phyloP scores from a whole-genome alignment of 2,329 filamentous ascomycete genomes.

The Penicillium hordei region DNA sequence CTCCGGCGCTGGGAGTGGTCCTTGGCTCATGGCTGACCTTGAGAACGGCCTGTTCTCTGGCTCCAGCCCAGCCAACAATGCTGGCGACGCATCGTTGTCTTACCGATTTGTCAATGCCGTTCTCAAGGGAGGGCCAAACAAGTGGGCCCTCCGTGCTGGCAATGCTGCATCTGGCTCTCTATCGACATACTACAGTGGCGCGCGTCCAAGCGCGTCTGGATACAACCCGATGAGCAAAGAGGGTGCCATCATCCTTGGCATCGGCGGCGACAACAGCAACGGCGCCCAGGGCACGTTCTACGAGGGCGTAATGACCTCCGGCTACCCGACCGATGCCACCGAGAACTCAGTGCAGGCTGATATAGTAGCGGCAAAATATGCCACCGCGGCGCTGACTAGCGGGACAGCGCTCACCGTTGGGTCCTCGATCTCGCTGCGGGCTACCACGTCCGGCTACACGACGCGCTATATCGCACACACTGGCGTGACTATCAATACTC shows the following conservation, averaged over 20 bases:
- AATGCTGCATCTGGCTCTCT: constrained; percentile 56
- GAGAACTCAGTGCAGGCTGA: constrained; percentile 61
- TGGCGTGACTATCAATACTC: constrained; percentile 53
- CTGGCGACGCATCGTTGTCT: constrained; percentile 53
- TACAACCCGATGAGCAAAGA: constrained; percentile 66
- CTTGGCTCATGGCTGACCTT: constrained; percentile 69
- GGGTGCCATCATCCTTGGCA: constrained; percentile 67
- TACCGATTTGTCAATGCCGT: constrained; percentile 58
- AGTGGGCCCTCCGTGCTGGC: constrained; percentile 61
- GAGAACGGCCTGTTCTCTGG: constrained; percentile 68
- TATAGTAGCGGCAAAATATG: constrained; percentile 61
- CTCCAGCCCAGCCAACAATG: constrained; percentile 46
- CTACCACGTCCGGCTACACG: constrained; percentile 56
- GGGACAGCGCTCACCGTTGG: constrained; percentile 52
- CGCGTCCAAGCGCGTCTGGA: constrained; percentile 52
- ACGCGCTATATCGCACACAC: constrained; percentile 58
- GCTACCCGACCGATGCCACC: constrained; percentile 60
- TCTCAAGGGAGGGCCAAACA: constrained; percentile 57
- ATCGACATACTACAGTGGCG: constrained; percentile 60
- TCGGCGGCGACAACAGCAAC: constrained; percentile 65
- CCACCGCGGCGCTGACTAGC: constrained; percentile 47
- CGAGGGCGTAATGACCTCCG: constrained; percentile 64
- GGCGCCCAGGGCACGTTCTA: constrained; percentile 63
- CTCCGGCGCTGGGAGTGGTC: constrained; percentile 57
- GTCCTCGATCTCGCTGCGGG: constrained; percentile 54